Evolutionary conservation across 2,329 filamentous ascomycete species (phyloP), one percentile per base, ranked within the genome.

Genomic region (Cercospora nicotianae): DNA sequence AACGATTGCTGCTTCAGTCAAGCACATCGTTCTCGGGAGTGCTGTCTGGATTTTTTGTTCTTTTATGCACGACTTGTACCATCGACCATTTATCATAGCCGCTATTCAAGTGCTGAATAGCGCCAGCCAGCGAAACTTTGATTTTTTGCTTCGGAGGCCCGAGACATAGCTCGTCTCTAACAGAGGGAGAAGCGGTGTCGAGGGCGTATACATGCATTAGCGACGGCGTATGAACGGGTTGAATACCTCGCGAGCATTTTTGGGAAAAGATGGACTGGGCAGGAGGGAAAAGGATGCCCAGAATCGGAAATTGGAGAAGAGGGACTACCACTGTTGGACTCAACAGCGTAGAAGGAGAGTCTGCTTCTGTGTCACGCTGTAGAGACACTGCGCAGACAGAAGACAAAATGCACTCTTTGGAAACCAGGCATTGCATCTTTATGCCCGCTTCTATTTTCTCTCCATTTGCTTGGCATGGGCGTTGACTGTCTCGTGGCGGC

Each of bases 21-120:
- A 57, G 23, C 53, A 31, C 20, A 30, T 16, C 31, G 31, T 23
- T n/a, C 58, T 36, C 33, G 18, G 20, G 1, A 45, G n/a, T 10
- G 51, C 39, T 26, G 26, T 51, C 23, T 33, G 42, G 55, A 20
- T 36, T 60, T 18, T 31, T 55, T 79, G 88, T 94, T 67, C 57
- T 62, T 66, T 60, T 23, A 13, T 10, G 57, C 26, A 51, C 20
- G 33, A 62, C 58, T 65, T 65, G 53, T 65, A 45, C 20, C 51
- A 58, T 60, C 45, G 23, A 20, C 45, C 45, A 51, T 51, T 20
- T 20, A 51, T 51, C 45, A 51, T 51, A 51, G n/a, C 45, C 62
- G 66, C 68, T 68, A 73, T 73, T 74, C 73, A 74, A 74, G 73
- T 74, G 73, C 73, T 74, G 73, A 74, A 73, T 74, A 70, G 73